Evolutionary conservation across 768 basidiomycete species (phyloP).

Genomic region (Pluteus cervinus): DNA sequence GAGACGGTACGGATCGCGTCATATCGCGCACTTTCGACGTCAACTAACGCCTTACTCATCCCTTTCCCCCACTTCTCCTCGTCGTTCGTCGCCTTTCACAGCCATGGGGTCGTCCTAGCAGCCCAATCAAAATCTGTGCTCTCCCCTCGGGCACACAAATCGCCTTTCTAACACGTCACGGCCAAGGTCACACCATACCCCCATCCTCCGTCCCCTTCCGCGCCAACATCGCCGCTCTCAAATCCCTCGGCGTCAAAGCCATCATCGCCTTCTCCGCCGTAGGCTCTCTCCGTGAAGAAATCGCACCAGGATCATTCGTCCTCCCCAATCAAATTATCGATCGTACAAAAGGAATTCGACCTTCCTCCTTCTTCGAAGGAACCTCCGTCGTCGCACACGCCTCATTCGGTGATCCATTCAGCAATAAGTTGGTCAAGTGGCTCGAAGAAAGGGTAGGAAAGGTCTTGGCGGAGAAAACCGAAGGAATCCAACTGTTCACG

Average conservation of each 20-base stretch:
- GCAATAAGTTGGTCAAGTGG: conserved; percentile 55
- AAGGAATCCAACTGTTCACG: conserved; percentile 69
- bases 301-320: conserved; percentile 82
- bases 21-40: neutral
- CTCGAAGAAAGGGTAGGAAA: conserved; percentile 57
- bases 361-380: conserved; percentile 81
- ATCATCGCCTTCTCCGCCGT: conserved; percentile 95
- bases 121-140: conserved; percentile 88
- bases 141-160: conserved; percentile 75
- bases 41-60: neutral
- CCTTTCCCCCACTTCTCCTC: neutral
- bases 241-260: conserved; percentile 82
- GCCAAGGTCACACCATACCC: conserved; percentile 66
- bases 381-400: conserved; percentile 84
- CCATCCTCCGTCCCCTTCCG: conserved; percentile 80
- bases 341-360: conserved; percentile 90
- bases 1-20: conserved; percentile 55
- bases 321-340: conserved; percentile 94
- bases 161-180: conserved; percentile 93
- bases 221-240: conserved; percentile 95
- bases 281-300: conserved; percentile 90
- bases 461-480: conserved; percentile 53
- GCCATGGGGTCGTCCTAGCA: conserved; percentile 93
- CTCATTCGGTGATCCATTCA: conserved; percentile 92
- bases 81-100: conserved; percentile 19